Conservation (phyloP, 345 rosid genomes). For the Adansonia digitata region DNA sequence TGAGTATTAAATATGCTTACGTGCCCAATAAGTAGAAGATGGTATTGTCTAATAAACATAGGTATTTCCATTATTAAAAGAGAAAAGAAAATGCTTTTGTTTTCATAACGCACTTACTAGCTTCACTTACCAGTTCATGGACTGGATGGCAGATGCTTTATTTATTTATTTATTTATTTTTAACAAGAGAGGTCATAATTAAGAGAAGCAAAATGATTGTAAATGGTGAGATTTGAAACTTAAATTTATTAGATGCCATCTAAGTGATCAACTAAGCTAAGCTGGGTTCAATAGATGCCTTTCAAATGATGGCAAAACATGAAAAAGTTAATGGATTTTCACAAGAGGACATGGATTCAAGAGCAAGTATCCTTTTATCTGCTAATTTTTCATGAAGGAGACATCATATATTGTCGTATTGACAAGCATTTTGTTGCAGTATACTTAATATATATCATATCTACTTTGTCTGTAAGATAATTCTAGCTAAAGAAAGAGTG, state of each 20-base stretch:
- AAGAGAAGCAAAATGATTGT: too few species aligned
- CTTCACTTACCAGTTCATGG: neutral
- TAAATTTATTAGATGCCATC: too few species aligned
- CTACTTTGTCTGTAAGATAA: neutral
- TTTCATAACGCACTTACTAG: too few species aligned
- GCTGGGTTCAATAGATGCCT: neutral
- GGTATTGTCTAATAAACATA: too few species aligned
- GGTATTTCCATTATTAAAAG: neutral
- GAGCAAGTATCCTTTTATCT: neutral
- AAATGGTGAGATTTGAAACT: too few species aligned
- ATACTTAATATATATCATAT: neutral
- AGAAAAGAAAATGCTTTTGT: neutral
- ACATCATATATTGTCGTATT: neutral
- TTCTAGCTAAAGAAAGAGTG: neutral
- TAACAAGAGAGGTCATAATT: too few species aligned
- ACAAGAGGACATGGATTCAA: conserved; percentile 5
- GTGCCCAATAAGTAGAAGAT: too few species aligned
- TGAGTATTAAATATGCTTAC: too few species aligned
- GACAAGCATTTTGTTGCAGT: neutral
- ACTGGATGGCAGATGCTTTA: too few species aligned
- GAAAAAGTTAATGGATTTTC: neutral
- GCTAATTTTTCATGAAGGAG: neutral
- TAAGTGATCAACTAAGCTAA: too few species aligned
- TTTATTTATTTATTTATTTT: too few species aligned
- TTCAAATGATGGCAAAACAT: neutral